Evolutionary conservation across 148 eudicot species (phyloP), one percentile per base, ranked within the genome.

Genomic region (Chenopodium quinoa): DNA sequence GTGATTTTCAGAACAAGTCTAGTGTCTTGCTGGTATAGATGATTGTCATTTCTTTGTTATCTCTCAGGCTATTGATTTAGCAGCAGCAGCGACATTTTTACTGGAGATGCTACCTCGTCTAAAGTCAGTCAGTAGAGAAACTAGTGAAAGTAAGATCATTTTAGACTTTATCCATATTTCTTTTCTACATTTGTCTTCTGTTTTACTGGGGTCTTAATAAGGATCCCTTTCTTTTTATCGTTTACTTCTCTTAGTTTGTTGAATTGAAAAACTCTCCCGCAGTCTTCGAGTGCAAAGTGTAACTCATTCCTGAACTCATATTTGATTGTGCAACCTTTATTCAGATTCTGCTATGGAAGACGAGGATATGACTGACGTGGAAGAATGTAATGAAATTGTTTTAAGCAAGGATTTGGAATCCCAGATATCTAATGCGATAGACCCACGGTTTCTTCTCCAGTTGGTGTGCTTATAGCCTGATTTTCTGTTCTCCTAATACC

Each of bases 41-140:
- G 3, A 40, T 80, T 40, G 27, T 76, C 10, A 22, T 66, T 74
- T 40, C 71, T 76, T 78, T 84, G 20, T 50, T 27, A 47, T 60
- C 68, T 77, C 81, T 85, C 90, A 96, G 99, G 99, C 97, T 75
- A 84, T 90, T 82, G 94, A 96, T 83, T 90, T 96, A 87, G 92
- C 91, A 71, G 85, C 82, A 62, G 94, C 92, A 75, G 91, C 92
- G 19, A 96, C 99, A 79, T 86, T 84, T 84, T 88, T 96, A 82
- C 79, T 96, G 89, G 95, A 89, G 84, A 91, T 89, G 86, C 91
- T 96, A 78, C 95, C 98, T 84, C 91, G 94, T 82, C 67, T 92
- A 80, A 88, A 88, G 79, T 75, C 92, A 80, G 84, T 90, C 75
- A 83, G 77, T 78, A 79, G 70, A 77, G 91, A 85, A 75, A 84